Evolutionary conservation across 169 alveolate species (phyloP).

Genomic region (Plasmodium sp.): DNA sequence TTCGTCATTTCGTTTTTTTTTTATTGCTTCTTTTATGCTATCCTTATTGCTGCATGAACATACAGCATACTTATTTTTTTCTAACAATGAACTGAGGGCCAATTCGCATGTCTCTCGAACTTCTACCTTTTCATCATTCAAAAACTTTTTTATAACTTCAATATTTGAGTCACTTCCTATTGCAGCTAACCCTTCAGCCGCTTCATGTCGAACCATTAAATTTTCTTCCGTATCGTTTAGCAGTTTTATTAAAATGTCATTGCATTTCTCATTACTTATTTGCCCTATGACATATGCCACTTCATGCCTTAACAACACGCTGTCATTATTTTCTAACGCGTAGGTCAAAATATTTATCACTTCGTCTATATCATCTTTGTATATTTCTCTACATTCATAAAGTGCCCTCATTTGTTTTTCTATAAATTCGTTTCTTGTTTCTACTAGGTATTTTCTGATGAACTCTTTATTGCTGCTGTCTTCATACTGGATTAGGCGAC

Average conservation of each 20-base stretch:
- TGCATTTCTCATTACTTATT: constrained; percentile 83
- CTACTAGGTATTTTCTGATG: constrained; percentile 43
- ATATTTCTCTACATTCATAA: constrained; percentile 69
- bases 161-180: constrained; percentile 78
- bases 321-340: constrained; percentile 49
- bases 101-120: constrained; percentile 43
- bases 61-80: constrained; percentile 43
- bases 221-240: constrained; percentile 86
- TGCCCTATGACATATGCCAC: constrained; percentile 94
- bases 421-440: constrained; percentile 55
- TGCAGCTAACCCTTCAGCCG: constrained; percentile 89
- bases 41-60: constrained; percentile 48
- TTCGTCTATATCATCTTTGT: constrained; percentile 64
- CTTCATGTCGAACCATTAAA: constrained; percentile 93
- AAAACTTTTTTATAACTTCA: constrained; percentile 79
- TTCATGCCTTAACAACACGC: constrained; percentile 88
- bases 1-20: constrained; percentile 23
- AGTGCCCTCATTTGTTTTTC: constrained; percentile 75
- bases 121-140: constrained; percentile 67
- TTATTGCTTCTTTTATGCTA: constrained; percentile 17
- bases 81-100: constrained; percentile 54
- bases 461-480: constrained; percentile 68
- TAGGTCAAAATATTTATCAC: constrained; percentile 56
- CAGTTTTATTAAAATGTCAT: constrained; percentile 76
- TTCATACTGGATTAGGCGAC: constrained; percentile 52